These are phyloP conservation scores for Polychytrium aggregatum DNA, from an alignment of 192 early-diverging fungal genomes.

Conservation along the genomic window DNA sequence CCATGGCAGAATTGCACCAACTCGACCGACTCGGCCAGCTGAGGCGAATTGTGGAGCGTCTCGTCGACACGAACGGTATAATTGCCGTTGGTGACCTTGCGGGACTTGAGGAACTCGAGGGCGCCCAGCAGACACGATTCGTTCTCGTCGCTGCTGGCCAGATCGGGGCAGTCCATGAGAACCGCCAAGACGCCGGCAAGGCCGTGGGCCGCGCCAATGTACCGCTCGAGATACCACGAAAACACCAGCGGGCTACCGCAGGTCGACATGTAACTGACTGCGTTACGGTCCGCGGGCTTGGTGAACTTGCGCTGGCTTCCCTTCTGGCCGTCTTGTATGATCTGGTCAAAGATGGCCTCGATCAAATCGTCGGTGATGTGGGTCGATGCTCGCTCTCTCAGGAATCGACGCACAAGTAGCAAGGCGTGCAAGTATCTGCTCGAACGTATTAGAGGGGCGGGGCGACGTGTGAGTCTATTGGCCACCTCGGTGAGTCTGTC, in stretches of 20 bases:
- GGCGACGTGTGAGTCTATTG: no score
- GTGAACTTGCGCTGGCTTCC: constrained; percentile 4
- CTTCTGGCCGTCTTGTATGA: constrained; percentile 4
- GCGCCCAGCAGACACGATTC: not conserved
- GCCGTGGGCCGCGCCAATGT: constrained; percentile 16
- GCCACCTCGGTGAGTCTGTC: no score
- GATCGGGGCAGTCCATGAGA: not conserved
- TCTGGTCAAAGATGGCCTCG: not conserved
- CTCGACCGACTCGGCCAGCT: not conserved
- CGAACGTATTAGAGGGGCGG: no score
- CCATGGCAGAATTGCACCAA: constrained; percentile 13
- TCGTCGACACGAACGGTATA: constrained; percentile 8
- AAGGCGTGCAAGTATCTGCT: constrained; percentile 8
- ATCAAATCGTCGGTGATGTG: constrained; percentile 2
- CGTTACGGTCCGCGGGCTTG: not conserved
- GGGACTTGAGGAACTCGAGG: not conserved
- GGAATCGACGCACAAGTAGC: constrained; percentile 1
- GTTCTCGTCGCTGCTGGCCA: not conserved
- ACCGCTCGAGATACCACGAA: constrained; percentile 12
- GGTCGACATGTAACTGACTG: no score
- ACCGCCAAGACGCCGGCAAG: constrained; percentile 3
- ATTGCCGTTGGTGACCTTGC: constrained; percentile 7
- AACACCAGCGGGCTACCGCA: constrained; percentile 6
- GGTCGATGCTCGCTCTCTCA: not conserved
- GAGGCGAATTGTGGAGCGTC: not conserved